A percentile compares a stretch with the other conserved stretches of the same genome.
Evolutionary conservation across 2,329 filamentous ascomycete species (phyloP).

Genomic region (Verticillium nonalfalfae): DNA sequence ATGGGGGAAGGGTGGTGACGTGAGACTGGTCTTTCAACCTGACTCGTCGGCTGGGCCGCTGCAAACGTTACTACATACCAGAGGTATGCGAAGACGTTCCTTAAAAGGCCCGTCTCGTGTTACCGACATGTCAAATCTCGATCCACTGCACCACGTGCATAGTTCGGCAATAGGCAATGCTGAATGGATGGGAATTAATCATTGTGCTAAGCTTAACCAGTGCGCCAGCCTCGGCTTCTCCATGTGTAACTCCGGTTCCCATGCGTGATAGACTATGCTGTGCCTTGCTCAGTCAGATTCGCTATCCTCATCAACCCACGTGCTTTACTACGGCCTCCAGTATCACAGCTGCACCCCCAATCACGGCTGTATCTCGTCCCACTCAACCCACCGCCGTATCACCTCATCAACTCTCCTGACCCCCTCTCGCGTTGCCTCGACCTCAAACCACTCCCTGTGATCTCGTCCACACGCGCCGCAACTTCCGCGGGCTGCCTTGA

Average conservation of each 20-base stretch:
- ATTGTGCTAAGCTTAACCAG: too few relatives aligned
- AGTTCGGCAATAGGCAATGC: too few relatives aligned
- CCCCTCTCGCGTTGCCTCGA: slow-evolving; percentile 66
- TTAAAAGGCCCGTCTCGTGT: too few relatives aligned
- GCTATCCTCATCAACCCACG: not conserved
- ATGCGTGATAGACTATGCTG: too few relatives aligned
- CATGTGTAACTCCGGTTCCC: too few relatives aligned
- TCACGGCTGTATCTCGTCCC: slow-evolving; percentile 53
- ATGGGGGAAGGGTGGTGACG: not conserved
- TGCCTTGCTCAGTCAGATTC: too few relatives aligned
- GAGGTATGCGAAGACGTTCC: too few relatives aligned
- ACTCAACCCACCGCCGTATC: slow-evolving; percentile 78
- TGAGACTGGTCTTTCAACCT: not conserved
- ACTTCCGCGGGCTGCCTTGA: slow-evolving; percentile 45
- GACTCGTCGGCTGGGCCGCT: not conserved
- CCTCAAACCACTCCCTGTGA: slow-evolving; percentile 94
- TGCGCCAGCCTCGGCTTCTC: too few relatives aligned
- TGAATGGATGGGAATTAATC: too few relatives aligned
- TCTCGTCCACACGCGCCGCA: slow-evolving; percentile 77
- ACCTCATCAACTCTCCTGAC: slow-evolving; percentile 62
- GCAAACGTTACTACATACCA: not conserved
- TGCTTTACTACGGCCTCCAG: not conserved
- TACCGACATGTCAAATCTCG: too few relatives aligned
- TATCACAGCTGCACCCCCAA: not conserved
- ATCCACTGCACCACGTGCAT: too few relatives aligned